phyloP scores from a whole-genome alignment of 2,329 filamentous ascomycete genomes.

The Didymella keratinophila region DNA sequence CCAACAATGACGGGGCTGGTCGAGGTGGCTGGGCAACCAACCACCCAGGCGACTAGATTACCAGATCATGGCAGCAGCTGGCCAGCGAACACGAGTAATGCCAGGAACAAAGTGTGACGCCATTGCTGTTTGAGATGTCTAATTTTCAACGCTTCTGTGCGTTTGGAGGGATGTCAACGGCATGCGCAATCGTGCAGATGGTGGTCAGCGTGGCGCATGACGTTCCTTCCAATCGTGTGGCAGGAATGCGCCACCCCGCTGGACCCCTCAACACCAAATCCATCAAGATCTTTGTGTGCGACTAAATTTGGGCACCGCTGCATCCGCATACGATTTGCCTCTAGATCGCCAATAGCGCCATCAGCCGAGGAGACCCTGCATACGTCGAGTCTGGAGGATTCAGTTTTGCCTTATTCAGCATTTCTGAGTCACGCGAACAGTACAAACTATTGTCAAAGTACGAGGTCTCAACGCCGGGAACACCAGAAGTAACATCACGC shows the following conservation, averaged over 20 bases:
- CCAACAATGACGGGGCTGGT: constrained; percentile 45
- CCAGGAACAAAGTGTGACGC: constrained; percentile 10
- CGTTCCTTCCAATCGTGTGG: not conserved
- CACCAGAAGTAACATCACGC: constrained; percentile 26
- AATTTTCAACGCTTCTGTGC: not conserved
- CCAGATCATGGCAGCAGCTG: constrained; percentile 19
- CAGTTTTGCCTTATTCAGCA: constrained; percentile 25
- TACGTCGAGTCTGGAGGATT: constrained; percentile 19
- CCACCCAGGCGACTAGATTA: constrained; percentile 27
- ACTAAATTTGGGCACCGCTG: constrained; percentile 36
- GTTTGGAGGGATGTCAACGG: constrained; percentile 6
- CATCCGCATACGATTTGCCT: constrained; percentile 18
- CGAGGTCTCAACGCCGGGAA: constrained; percentile 28
- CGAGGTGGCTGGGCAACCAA: constrained; percentile 40
- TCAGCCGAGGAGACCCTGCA: constrained; percentile 33
- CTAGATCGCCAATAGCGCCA: constrained; percentile 25
- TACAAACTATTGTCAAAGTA: constrained; percentile 21
- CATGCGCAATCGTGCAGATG: not conserved
- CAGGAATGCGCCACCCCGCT: constrained; percentile 5
- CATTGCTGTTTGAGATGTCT: constrained; percentile 4
- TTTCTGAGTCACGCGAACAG: constrained; percentile 39
- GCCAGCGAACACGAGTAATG: constrained; percentile 17
- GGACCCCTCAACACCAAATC: constrained; percentile 38
- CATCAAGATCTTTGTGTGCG: constrained; percentile 17
- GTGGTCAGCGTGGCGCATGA: not conserved